Conservation (phyloP, 495 filamentous ascomycete species). For the Xylaria palmicola region DNA sequence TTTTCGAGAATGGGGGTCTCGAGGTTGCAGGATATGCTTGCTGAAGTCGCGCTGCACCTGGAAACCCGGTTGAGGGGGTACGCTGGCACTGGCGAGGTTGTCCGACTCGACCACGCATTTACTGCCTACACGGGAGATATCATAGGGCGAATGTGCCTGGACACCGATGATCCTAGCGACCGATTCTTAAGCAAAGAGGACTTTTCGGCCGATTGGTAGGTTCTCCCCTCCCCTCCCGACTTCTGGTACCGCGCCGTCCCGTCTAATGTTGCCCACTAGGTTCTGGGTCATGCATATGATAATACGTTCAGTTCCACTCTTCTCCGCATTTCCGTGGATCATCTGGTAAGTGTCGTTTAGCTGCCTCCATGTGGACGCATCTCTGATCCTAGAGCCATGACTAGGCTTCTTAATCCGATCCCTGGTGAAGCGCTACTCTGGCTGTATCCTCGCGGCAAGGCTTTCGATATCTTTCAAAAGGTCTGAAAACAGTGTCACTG, state of each 20-base stretch:
- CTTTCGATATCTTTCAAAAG: conserved; percentile 17
- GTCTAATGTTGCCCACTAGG: not conserved
- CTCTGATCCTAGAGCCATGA: not conserved
- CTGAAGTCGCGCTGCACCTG: not conserved
- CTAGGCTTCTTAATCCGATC: conserved; percentile 2
- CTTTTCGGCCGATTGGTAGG: conserved; percentile 6
- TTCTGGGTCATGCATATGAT: conserved; percentile 7
- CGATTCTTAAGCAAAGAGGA: conserved; percentile 14
- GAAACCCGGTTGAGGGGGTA: conserved; percentile 3
- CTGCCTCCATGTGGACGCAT: not conserved
- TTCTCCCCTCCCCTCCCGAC: not conserved
- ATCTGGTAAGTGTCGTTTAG: conserved; percentile 4
- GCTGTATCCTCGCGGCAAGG: conserved; percentile 18
- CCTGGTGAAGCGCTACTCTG: conserved; percentile 15
- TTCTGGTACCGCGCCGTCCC: not conserved
- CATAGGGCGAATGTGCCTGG: conserved; percentile 14
- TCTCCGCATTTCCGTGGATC: conserved; percentile 23
- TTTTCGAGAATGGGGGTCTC: conserved; percentile 21
- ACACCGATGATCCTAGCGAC: conserved; percentile 17
- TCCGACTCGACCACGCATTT: conserved; percentile 33
- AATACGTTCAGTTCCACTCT: conserved; percentile 17
- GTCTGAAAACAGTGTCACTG: not conserved
- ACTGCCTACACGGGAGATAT: conserved; percentile 27
- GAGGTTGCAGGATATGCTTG: conserved; percentile 21
- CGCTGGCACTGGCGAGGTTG: conserved; percentile 14